Conservation (phyloP, 2,329 filamentous ascomycete genomes). For the Phoma sp. region DNA sequence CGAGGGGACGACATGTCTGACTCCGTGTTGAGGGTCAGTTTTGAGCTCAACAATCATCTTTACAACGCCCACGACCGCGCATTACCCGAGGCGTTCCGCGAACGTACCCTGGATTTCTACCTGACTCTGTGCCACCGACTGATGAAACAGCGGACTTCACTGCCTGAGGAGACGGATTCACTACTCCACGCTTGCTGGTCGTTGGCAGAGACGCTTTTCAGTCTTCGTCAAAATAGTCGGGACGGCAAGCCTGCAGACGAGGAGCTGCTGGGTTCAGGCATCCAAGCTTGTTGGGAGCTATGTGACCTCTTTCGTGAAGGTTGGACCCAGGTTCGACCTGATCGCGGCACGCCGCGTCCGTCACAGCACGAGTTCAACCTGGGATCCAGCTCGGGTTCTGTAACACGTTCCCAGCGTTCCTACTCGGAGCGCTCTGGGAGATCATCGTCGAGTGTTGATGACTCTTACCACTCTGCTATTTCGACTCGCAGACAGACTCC, state of each 20-base stretch:
- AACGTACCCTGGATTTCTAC: constrained; percentile 92
- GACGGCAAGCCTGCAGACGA: constrained; percentile 77
- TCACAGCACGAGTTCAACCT: constrained; percentile 72
- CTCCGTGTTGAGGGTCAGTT: constrained; percentile 88
- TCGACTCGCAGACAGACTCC: constrained; percentile 43
- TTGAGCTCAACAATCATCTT: constrained; percentile 93
- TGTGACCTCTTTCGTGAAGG: constrained; percentile 92
- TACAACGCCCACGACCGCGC: constrained; percentile 89
- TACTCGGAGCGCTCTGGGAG: constrained; percentile 44
- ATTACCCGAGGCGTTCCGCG: constrained; percentile 83
- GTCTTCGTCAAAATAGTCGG: constrained; percentile 78
- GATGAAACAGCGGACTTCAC: constrained; percentile 88
- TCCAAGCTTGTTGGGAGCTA: constrained; percentile 93
- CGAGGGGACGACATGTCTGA: constrained; percentile 80
- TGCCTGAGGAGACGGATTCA: constrained; percentile 82
- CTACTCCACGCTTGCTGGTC: constrained; percentile 87
- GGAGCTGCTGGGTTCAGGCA: constrained; percentile 82
- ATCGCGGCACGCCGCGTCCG: constrained; percentile 82
- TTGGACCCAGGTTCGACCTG: constrained; percentile 87
- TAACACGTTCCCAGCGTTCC: constrained; percentile 38
- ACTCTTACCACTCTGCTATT: constrained; percentile 54
- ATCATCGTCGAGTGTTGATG: constrained; percentile 52
- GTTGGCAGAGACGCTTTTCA: constrained; percentile 91
- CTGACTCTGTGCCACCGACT: constrained; percentile 90
- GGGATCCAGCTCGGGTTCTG: constrained; percentile 44